phyloP scores from a whole-genome alignment of 768 basidiomycete genomes.

The Amanita brunnescens region DNA sequence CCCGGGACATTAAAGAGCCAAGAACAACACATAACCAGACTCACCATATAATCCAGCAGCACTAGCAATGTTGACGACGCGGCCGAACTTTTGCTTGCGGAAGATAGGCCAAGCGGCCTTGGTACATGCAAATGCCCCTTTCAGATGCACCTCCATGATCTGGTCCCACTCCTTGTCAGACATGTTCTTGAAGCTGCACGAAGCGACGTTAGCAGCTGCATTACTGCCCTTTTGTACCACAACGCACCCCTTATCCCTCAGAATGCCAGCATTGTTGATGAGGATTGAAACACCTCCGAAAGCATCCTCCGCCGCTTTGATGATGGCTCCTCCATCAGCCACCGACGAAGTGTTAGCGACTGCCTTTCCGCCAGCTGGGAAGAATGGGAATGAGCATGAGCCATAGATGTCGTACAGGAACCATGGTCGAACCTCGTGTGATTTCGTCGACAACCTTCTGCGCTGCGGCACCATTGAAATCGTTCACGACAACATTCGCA shows the following conservation, averaged over 20 bases:
- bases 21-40: conserved; percentile 10
- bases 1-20: not conserved
- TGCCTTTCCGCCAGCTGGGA: conserved; percentile 79
- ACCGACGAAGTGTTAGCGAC: conserved; percentile 81
- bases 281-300: conserved; percentile 84
- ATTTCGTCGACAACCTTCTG: conserved; percentile 92
- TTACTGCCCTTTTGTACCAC: no score
- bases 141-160: conserved; percentile 82
- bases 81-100: conserved; percentile 90
- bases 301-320: conserved; percentile 75
- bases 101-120: conserved; percentile 97
- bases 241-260: conserved; percentile 68
- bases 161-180: conserved; percentile 91
- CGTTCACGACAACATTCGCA: conserved; percentile 92
- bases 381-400: conserved; percentile 4
- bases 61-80: conserved; percentile 90
- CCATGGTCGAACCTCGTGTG: conserved; percentile 46
- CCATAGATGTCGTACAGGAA: not conserved
- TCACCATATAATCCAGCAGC: conserved; percentile 89
- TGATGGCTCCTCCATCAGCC: conserved; percentile 78
- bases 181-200: conserved; percentile 89
- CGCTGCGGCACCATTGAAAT: conserved; percentile 81
- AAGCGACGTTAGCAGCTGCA: not conserved
- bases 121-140: conserved; percentile 86
- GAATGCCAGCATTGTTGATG: conserved; percentile 93